Conservation (phyloP, 805 yeast genomes). For the Candida namnaoensis region DNA sequence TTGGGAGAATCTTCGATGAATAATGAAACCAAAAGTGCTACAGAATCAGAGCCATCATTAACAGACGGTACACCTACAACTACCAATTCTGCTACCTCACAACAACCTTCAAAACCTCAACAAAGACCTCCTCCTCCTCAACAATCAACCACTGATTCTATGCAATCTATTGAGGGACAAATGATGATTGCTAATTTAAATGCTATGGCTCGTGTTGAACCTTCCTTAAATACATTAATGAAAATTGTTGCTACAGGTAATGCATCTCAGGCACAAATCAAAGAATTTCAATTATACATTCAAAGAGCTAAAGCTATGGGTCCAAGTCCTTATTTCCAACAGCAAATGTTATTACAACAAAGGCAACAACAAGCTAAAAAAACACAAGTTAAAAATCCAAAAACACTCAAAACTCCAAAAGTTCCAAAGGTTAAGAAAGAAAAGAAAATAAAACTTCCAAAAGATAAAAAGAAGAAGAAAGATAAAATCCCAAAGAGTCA, state of each 20-base stretch:
- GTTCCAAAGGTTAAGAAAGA: conserved; percentile 1
- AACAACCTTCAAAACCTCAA: conserved; percentile 6
- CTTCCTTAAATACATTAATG: conserved; percentile 65
- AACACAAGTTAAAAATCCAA: conserved; percentile 2
- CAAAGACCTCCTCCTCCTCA: conserved; percentile 9
- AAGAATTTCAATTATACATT: conserved; percentile 74
- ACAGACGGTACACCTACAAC: background rate
- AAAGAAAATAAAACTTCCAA: conserved; percentile 12
- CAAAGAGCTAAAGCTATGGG: conserved; percentile 75
- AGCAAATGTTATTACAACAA: conserved; percentile 9
- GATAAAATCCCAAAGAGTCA: conserved; percentile 31
- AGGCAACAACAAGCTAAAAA: conserved; percentile 1
- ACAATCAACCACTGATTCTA: conserved; percentile 26
- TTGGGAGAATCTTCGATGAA: too few relatives aligned
- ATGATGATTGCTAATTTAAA: conserved; percentile 83
- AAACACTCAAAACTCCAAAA: conserved; percentile 1
- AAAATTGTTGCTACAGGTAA: conserved; percentile 77
- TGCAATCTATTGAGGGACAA: conserved; percentile 57
- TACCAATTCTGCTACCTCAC: background rate
- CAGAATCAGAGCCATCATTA: too few relatives aligned
- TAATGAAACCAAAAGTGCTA: too few relatives aligned
- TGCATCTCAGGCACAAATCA: conserved; percentile 65
- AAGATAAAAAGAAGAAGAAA: conserved; percentile 7
- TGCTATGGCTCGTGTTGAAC: conserved; percentile 69
- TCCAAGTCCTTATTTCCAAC: conserved; percentile 29